Percentiles rank a stretch among this genome's conserved stretches.
These are phyloP conservation scores for Colletotrichum sp. DNA, from an alignment of 2,329 filamentous ascomycete genomes.

Conservation along the genomic window DNA sequence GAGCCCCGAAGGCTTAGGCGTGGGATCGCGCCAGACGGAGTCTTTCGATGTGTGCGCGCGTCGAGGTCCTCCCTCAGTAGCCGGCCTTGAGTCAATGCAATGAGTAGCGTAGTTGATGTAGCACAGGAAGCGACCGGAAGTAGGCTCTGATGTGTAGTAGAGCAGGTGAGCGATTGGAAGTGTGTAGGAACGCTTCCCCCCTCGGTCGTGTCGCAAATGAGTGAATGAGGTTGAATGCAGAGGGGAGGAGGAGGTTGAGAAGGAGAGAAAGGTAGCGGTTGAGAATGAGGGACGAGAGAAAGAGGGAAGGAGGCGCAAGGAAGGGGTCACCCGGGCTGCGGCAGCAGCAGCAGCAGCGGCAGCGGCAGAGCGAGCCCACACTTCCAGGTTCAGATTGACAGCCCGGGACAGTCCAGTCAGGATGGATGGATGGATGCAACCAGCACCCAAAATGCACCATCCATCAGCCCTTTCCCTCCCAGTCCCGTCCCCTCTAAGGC, in stretches of 20 bases:
- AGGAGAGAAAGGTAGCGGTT: not conserved
- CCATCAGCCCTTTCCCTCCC: not conserved
- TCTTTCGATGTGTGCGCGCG: not conserved
- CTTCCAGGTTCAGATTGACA: not conserved
- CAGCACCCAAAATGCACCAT: not conserved
- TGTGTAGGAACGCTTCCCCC: not conserved
- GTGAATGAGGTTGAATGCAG: not conserved
- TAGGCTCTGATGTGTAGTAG: not conserved
- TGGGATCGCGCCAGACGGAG: not conserved
- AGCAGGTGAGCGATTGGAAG: not conserved
- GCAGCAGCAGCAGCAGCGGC: not conserved
- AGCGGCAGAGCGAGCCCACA: not conserved
- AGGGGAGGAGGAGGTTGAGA: not conserved
- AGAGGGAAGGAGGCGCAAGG: not conserved
- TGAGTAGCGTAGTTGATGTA: not conserved
- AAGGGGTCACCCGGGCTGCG: conserved; percentile 7
- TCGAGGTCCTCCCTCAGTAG: not conserved
- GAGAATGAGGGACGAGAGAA: not conserved
- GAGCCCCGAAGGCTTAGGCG: not conserved
- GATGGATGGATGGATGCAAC: not conserved
- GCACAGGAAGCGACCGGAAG: not conserved
- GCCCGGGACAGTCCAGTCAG: not conserved
- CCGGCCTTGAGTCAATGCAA: not conserved
- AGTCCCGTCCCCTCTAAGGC: not conserved
- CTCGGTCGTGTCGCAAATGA: not conserved